Conservation (phyloP, 352 stramenopile genomes). For the Globisporangium cylindrosporum region DNA sequence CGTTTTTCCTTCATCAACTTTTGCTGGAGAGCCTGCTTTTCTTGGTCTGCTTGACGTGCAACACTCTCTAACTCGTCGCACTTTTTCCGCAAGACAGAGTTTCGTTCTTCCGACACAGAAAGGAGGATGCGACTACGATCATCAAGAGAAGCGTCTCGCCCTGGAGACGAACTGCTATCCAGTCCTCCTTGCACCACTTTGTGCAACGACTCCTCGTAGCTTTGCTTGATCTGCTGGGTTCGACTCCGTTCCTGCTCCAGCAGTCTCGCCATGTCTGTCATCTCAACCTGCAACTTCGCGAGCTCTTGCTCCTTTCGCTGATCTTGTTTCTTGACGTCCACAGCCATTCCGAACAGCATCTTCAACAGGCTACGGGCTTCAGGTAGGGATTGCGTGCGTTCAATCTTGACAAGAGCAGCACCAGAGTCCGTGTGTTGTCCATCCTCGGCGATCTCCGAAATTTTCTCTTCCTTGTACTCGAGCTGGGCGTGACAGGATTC, state of each 20-base stretch:
- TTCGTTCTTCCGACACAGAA: conserved; percentile 75
- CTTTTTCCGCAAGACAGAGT: conserved; percentile 62
- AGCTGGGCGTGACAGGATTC: conserved; percentile 82
- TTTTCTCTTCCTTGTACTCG: conserved; percentile 89
- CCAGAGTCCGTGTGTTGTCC: conserved; percentile 37
- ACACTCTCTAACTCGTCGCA: conserved; percentile 71
- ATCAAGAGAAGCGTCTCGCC: conserved; percentile 25
- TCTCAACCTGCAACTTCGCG: conserved; percentile 70
- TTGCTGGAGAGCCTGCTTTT: conserved; percentile 48
- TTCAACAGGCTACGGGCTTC: conserved; percentile 80
- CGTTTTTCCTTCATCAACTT: conserved; percentile 26
- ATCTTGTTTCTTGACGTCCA: conserved; percentile 86
- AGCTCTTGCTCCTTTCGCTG: conserved; percentile 77
- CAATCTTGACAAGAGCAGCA: conserved; percentile 70
- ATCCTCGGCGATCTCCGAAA: conserved; percentile 76
- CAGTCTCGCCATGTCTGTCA: conserved; percentile 51
- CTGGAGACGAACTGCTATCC: conserved; percentile 22
- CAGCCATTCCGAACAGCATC: conserved; percentile 85
- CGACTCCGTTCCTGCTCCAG: conserved; percentile 74
- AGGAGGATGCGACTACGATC: conserved; percentile 65
- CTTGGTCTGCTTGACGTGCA: conserved; percentile 35
- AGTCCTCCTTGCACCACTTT: conserved; percentile 54
- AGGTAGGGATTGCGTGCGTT: conserved; percentile 77
- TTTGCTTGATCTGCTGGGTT: conserved; percentile 77
- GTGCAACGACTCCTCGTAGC: conserved; percentile 81